Conservation (phyloP, 2,329 filamentous ascomycete species). For the Esteya vermicola region DNA sequence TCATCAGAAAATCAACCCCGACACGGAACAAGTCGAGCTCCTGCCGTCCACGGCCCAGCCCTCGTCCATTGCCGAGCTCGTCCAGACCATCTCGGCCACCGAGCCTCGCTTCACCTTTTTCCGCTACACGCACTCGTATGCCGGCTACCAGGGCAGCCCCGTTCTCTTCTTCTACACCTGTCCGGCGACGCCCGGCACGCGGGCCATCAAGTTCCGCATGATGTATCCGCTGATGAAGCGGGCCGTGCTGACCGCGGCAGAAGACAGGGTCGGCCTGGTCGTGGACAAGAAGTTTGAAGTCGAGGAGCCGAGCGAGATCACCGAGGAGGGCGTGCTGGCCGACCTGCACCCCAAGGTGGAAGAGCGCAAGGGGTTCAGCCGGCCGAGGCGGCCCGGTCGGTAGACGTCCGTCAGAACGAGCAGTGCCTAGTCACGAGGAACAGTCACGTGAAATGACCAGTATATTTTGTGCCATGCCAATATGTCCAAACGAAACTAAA, state of each 20-base stretch:
- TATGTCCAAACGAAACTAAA: background rate
- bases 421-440: background rate
- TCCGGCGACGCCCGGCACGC: conserved; percentile 48
- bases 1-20: conserved; percentile 54
- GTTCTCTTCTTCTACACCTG: conserved; percentile 76
- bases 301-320: conserved; percentile 56
- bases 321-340: conserved; percentile 46
- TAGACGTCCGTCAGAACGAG: conserved; percentile 15
- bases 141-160: conserved; percentile 36
- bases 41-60: conserved; percentile 33
- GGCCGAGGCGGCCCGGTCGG: conserved; percentile 67
- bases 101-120: conserved; percentile 73
- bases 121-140: conserved; percentile 45
- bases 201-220: conserved; percentile 72
- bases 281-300: conserved; percentile 59
- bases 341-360: conserved; percentile 57
- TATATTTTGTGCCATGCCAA: background rate
- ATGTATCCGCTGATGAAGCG: conserved; percentile 62
- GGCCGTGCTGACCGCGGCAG: conserved; percentile 51
- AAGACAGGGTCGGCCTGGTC: conserved; percentile 47
- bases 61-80: conserved; percentile 42
- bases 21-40: conserved; percentile 55
- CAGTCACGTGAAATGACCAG: background rate
- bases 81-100: conserved; percentile 43
- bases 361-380: conserved; percentile 54